Conservation (phyloP, 2,329 filamentous ascomycete genomes). For the Aspergillus arachidicola region DNA sequence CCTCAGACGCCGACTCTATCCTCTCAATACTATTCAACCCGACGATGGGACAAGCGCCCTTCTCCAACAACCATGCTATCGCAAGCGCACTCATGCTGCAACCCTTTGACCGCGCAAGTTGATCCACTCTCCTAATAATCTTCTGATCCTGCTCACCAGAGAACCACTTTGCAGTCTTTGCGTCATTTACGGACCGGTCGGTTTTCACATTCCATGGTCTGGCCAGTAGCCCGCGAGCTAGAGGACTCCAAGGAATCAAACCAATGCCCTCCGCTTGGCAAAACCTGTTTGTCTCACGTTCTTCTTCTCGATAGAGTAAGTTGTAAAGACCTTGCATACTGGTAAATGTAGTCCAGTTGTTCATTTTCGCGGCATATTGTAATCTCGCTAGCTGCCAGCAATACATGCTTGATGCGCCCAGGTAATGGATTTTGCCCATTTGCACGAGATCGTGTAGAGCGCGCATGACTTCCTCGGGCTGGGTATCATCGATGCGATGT, state of each 20-base stretch:
- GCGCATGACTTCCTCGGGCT: neutral
- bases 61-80: neutral
- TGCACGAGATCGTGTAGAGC: neutral
- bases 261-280: neutral
- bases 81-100: neutral
- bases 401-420: neutral
- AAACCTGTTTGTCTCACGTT: neutral
- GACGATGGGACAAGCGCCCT: neutral
- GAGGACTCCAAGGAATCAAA: neutral
- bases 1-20: neutral
- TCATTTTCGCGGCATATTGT: neutral
- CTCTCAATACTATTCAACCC: neutral
- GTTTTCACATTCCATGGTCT: neutral
- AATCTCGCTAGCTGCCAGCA: neutral
- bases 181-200: neutral
- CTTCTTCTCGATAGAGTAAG: neutral
- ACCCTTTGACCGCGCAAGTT: neutral
- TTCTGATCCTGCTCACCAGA: neutral
- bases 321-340: neutral
- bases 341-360: neutral
- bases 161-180: neutral
- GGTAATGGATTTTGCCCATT: neutral
- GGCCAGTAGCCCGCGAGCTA: neutral
- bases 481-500: neutral
- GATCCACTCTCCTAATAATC: neutral